phyloP scores from a whole-genome alignment of 2,329 filamentous ascomycete species.

The Ceratocystis colombiana region DNA sequence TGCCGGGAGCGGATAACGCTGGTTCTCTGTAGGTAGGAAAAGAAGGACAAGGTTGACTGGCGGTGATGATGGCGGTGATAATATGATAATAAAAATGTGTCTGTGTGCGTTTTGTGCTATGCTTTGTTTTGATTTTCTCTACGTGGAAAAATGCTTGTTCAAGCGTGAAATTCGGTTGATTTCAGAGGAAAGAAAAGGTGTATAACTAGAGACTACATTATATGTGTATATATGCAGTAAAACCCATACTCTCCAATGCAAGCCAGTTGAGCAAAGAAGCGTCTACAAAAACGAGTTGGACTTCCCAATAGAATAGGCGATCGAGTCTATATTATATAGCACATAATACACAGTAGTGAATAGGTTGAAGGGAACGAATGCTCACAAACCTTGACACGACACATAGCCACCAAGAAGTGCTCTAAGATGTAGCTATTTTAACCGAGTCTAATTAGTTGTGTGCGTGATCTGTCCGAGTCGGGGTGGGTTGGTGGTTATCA shows the following conservation, averaged over 20 bases:
- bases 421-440: neutral
- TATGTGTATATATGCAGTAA: too few species aligned
- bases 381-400: neutral
- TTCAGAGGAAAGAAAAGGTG: neutral
- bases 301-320: too few species aligned
- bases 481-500: neutral
- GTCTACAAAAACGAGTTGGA: too few species aligned
- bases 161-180: neutral
- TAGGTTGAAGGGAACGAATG: neutral
- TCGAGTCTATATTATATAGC: too few species aligned
- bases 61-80: constrained; percentile 14
- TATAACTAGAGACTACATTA: neutral
- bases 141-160: neutral
- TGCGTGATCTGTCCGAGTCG: neutral
- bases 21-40: constrained; percentile 12
- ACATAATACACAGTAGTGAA: too few species aligned
- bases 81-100: constrained; percentile 8
- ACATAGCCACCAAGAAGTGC: neutral
- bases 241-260: too few species aligned
- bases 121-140: neutral
- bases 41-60: constrained; percentile 3
- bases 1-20: constrained; percentile 24
- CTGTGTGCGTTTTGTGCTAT: neutral
- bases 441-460: neutral
- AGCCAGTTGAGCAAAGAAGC: too few species aligned